These are phyloP conservation scores for Melastoma malabathricum DNA, from an alignment of 345 rosid genomes.

Conservation along the genomic window DNA sequence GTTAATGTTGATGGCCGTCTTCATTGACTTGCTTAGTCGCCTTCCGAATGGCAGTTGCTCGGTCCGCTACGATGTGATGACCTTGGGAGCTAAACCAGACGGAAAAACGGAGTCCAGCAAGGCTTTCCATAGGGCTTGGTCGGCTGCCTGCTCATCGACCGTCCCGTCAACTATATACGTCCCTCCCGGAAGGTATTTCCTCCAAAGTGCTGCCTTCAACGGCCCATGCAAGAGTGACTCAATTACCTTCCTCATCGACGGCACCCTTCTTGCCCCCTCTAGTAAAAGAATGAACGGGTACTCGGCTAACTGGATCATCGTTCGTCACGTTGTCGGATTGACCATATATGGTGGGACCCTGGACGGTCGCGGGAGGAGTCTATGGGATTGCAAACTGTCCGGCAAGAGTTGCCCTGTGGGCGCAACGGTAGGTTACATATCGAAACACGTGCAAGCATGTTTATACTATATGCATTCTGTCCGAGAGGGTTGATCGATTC, in stretches of 20 bases:
- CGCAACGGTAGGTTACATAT: slow-evolving; percentile 25
- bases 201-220: slow-evolving; percentile 24
- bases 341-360: slow-evolving; percentile 47
- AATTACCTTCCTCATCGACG: slow-evolving; percentile 31
- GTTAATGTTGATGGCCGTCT: too few relatives aligned
- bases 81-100: too few relatives aligned
- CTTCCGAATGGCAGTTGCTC: slow-evolving; percentile 3
- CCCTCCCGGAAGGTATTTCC: slow-evolving; percentile 35
- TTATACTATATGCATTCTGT: neutral
- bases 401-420: slow-evolving; percentile 22
- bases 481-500: neutral
- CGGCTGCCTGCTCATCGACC: slow-evolving; percentile 30
- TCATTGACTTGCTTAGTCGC: too few relatives aligned
- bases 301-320: slow-evolving; percentile 35
- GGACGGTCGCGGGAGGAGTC: slow-evolving; percentile 42
- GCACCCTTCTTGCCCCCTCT: slow-evolving; percentile 57
- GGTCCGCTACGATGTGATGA: slow-evolving; percentile 33
- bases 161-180: slow-evolving; percentile 31
- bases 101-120: slow-evolving; percentile 44
- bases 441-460: too few relatives aligned
- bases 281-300: slow-evolving; percentile 29
- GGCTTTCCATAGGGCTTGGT: slow-evolving; percentile 42
- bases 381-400: slow-evolving; percentile 47
- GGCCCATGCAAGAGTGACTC: slow-evolving; percentile 51
- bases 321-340: slow-evolving; percentile 34